Evolutionary conservation across 139 green algal genomes (phyloP), one percentile per base, ranked within the genome.

Genomic region (Chlamydomonas asymmetrica): DNA sequence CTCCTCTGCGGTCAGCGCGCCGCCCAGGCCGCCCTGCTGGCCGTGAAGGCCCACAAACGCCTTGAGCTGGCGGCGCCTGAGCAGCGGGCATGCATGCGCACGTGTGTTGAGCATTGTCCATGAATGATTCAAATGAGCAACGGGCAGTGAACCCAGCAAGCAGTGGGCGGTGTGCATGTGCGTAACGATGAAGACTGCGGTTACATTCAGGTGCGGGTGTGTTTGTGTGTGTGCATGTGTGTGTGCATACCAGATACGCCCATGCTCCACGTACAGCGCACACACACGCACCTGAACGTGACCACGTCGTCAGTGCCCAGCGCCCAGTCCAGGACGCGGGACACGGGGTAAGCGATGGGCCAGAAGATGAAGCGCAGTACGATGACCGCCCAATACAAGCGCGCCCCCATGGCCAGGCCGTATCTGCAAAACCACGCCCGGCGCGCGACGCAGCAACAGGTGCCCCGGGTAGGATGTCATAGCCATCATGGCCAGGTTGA

Each of bases 241-340:
- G n/a, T n/a, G n/a, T n/a, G n/a, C n/a, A n/a, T n/a, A n/a, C n/a
- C n/a, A n/a, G n/a, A n/a, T n/a, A n/a, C n/a, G n/a, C n/a, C n/a
- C n/a, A n/a, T n/a, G n/a, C n/a, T 63, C 8, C 18, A 16, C 8
- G 16, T 20, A 27, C 16, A 56, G 48, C 16, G 16, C 20, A 20
- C 25, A 25, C 29, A 25, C 54, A 40, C 60, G 32, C 60, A 66
- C 68, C 68, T 60, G 63, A 82, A 82, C 20, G 78, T 41, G 20
- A 49, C 43, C 20, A 79, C 62, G 63, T 84, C 52, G 27, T 84
- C 73, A 18, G 63, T 5, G 3, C 92, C 92, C 56, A 97, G 83
- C 52, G 93, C 40, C 0, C 22, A 67, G 80, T 98, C 94, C 45
- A 98, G 87, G n/a, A 96, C 25, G 73, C 84, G 88, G 62, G 75